A percentile compares a stretch with the other conserved stretches of the same genome.
phyloP scores from a whole-genome alignment of 108 stramenopile genomes.

The Licmophora abbreviata region DNA sequence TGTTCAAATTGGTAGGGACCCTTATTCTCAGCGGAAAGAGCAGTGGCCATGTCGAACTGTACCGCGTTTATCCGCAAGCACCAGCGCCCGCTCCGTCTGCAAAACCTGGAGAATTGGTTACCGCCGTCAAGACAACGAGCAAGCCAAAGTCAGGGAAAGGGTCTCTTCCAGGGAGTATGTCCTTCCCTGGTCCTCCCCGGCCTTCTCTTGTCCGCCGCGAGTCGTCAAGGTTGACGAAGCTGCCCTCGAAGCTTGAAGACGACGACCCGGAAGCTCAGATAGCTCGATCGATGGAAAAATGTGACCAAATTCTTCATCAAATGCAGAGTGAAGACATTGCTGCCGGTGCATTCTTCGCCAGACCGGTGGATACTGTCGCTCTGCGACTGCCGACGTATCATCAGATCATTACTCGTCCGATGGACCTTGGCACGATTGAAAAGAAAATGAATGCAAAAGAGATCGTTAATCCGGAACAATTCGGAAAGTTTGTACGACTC shows the following conservation, averaged over 20 bases:
- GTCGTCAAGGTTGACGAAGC: slow-evolving; percentile 58
- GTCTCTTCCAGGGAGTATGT: background rate
- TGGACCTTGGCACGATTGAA: slow-evolving; percentile 93
- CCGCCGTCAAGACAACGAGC: slow-evolving; percentile 26
- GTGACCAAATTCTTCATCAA: slow-evolving; percentile 45
- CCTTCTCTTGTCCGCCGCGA: slow-evolving; percentile 46
- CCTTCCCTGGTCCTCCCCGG: slow-evolving; percentile 5
- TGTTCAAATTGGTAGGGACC: slow-evolving; percentile 55
- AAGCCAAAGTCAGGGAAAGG: slow-evolving; percentile 7
- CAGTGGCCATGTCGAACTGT: slow-evolving; percentile 72
- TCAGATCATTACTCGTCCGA: slow-evolving; percentile 84
- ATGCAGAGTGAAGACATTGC: slow-evolving; percentile 57
- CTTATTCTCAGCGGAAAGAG: slow-evolving; percentile 53
- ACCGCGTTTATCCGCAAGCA: slow-evolving; percentile 56
- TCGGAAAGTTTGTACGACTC: slow-evolving; percentile 79
- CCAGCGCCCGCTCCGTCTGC: slow-evolving; percentile 10
- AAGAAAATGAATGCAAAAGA: slow-evolving; percentile 62
- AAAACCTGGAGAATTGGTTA: slow-evolving; percentile 7
- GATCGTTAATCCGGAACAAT: slow-evolving; percentile 68
- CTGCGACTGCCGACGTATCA: slow-evolving; percentile 89
- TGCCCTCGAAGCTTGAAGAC: slow-evolving; percentile 70
- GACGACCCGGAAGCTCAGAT: slow-evolving; percentile 70
- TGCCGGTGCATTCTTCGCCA: slow-evolving; percentile 53
- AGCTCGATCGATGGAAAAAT: slow-evolving; percentile 62
- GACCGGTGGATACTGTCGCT: slow-evolving; percentile 92